Conservation (phyloP, 495 filamentous ascomycete species). For the Neurospora africana region DNA sequence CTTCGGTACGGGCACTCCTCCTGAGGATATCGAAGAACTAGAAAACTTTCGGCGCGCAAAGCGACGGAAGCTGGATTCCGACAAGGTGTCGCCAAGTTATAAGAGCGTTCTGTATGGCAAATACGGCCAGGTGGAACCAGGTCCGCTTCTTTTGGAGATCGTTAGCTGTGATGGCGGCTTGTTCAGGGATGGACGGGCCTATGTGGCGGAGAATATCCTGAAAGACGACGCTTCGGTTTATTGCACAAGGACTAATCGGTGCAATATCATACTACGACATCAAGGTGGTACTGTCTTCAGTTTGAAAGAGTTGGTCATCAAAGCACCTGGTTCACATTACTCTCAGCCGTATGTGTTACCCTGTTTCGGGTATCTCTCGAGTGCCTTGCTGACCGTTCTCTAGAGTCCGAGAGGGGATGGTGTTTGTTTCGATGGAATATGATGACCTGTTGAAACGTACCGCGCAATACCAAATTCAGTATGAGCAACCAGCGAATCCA, state of each 20-base stretch:
- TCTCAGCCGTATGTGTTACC: conserved; percentile 65
- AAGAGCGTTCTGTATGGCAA: conserved; percentile 64
- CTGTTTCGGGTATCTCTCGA: background rate
- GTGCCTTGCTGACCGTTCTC: conserved; percentile 15
- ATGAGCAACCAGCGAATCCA: conserved; percentile 27
- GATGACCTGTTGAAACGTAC: conserved; percentile 67
- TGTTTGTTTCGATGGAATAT: conserved; percentile 78
- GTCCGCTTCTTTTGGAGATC: conserved; percentile 72
- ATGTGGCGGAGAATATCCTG: conserved; percentile 71
- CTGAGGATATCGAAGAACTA: conserved; percentile 11
- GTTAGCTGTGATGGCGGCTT: conserved; percentile 81
- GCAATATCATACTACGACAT: conserved; percentile 77
- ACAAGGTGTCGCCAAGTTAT: conserved; percentile 40
- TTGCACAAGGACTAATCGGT: conserved; percentile 72
- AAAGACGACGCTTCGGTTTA: conserved; percentile 76
- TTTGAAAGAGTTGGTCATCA: conserved; percentile 76
- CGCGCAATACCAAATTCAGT: conserved; percentile 65
- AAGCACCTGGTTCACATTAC: conserved; percentile 69
- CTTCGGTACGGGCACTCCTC: background rate
- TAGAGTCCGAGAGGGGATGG: conserved; percentile 86
- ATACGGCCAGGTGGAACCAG: conserved; percentile 73
- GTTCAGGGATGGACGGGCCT: conserved; percentile 50
- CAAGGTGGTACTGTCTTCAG: conserved; percentile 67
- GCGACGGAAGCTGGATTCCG: conserved; percentile 63
- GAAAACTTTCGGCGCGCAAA: conserved; percentile 42